These are phyloP conservation scores for Luvunga scandens DNA, from an alignment of 345 rosid species.

Conservation along the genomic window DNA sequence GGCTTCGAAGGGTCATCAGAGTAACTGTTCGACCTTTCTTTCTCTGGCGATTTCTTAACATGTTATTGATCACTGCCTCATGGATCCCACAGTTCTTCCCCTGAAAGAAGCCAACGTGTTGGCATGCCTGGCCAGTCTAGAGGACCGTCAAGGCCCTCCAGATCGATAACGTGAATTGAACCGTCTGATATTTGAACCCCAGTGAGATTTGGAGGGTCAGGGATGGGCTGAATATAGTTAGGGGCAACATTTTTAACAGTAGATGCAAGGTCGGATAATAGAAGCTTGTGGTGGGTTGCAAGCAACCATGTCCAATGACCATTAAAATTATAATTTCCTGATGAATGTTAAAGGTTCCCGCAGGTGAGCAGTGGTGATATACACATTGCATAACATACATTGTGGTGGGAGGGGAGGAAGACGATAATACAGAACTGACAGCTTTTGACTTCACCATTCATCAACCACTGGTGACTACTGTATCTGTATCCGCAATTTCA, in stretches of 20 bases:
- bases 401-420: too few relatives aligned
- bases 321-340: neutral
- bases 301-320: too few relatives aligned
- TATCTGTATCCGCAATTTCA: too few relatives aligned
- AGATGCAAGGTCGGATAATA: constrained; percentile 52
- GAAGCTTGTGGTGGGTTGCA: constrained; percentile 22
- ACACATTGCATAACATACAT: neutral
- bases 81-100: constrained; percentile 69
- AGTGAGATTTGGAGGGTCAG: constrained; percentile 66
- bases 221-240: constrained; percentile 40
- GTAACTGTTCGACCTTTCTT: constrained; percentile 64
- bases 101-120: constrained; percentile 53
- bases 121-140: constrained; percentile 57
- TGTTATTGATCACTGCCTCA: constrained; percentile 25
- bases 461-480: too few relatives aligned
- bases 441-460: too few relatives aligned
- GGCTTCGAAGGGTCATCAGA: constrained; percentile 61
- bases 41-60: constrained; percentile 47
- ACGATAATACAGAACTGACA: too few relatives aligned
- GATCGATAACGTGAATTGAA: constrained; percentile 65
- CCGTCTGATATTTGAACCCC: constrained; percentile 29
- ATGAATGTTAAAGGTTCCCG: too few relatives aligned
- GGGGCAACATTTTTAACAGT: constrained; percentile 36
- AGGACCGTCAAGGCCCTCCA: constrained; percentile 46
- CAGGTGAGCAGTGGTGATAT: neutral